These are phyloP conservation scores for Stramenopiles sp. DNA, from an alignment of 352 stramenopile species.

Conservation along the genomic window DNA sequence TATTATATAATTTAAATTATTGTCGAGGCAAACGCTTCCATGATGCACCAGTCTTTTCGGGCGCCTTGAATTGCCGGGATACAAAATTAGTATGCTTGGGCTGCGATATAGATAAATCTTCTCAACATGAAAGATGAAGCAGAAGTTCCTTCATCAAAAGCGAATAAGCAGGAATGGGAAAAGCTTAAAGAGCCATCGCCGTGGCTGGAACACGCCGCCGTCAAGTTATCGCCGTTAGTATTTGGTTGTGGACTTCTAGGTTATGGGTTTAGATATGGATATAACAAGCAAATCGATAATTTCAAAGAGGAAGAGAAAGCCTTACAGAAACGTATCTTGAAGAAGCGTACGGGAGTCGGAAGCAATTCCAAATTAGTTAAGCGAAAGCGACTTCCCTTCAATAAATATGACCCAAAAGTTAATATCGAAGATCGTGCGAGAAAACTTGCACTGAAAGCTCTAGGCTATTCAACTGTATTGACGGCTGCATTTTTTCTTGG, in stretches of 20 bases:
- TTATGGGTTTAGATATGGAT: not conserved
- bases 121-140: too few species aligned
- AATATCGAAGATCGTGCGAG: not conserved
- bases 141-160: too few species aligned
- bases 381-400: not conserved
- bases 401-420: not conserved
- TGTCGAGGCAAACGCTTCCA: too few species aligned
- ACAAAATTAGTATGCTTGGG: too few species aligned
- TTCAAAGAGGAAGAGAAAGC: not conserved
- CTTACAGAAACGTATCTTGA: not conserved
- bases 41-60: too few species aligned
- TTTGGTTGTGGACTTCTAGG: not conserved
- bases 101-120: too few species aligned
- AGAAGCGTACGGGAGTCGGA: not conserved
- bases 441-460: not conserved
- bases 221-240: not conserved
- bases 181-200: not conserved
- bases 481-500: not conserved
- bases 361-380: not conserved
- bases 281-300: not conserved
- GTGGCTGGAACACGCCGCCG: not conserved
- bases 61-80: too few species aligned
- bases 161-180: not conserved
- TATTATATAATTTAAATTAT: too few species aligned
- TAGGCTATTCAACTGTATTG: not conserved